A percentile compares a stretch with the other conserved stretches of the same genome.
Conservation (phyloP, 768 basidiomycete species). For the Xerocomellus dryophilus region DNA sequence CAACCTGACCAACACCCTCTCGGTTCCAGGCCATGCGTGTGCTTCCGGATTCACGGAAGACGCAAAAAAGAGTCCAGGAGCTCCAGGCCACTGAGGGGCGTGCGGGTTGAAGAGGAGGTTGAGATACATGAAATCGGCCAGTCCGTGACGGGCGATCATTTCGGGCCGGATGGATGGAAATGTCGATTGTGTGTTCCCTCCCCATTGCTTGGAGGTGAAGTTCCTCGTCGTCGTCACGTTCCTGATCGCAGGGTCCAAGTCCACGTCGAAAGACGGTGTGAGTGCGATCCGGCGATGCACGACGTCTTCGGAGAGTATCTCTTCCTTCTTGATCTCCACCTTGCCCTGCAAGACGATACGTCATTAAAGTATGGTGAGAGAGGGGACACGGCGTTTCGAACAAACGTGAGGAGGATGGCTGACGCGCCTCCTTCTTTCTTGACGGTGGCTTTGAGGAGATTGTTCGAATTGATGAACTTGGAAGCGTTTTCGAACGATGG, state of each 20-base stretch:
- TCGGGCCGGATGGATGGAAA: slow-evolving; percentile 12
- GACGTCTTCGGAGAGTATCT: slow-evolving; percentile 23
- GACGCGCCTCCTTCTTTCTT: slow-evolving; percentile 17
- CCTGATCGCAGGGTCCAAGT: slow-evolving; percentile 11
- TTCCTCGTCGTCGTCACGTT: slow-evolving; percentile 16
- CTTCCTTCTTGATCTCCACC: slow-evolving; percentile 17
- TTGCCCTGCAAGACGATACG: neutral
- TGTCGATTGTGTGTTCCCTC: slow-evolving; percentile 15
- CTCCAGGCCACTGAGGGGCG: slow-evolving; percentile 16
- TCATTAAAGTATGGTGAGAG: neutral
- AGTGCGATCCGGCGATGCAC: slow-evolving; percentile 9
- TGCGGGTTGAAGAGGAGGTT: slow-evolving; percentile 19
- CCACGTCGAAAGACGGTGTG: slow-evolving; percentile 4
- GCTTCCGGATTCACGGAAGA: neutral
- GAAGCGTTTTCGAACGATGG: slow-evolving; percentile 9
- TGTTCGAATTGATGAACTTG: slow-evolving; percentile 2
- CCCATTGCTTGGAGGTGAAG: slow-evolving; percentile 19
- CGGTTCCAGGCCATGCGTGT: neutral
- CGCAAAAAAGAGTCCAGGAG: slow-evolving; percentile 16
- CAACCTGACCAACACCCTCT: slow-evolving; percentile 13
- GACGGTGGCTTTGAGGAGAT: neutral
- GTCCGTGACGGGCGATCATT: slow-evolving; percentile 13
- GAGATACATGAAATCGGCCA: slow-evolving; percentile 19
- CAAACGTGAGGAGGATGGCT: neutral
- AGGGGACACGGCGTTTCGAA: neutral